Evolutionary conservation across 139 green algal species (phyloP).

Genomic region (Chlorella vulgaris): DNA sequence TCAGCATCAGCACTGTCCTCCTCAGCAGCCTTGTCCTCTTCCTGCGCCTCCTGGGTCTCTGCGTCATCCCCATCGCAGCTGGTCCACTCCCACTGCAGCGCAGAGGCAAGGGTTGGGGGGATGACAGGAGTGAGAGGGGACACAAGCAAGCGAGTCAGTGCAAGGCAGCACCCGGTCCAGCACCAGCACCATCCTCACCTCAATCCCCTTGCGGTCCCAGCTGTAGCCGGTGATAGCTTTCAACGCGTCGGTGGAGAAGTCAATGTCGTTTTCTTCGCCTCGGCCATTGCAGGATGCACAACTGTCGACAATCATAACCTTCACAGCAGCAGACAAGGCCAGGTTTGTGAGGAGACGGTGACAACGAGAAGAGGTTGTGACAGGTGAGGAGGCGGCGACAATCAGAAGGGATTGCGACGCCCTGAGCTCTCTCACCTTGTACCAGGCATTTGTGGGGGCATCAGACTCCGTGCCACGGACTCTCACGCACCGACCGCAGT

Average conservation of each 20-base stretch:
- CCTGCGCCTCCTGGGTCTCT: background rate
- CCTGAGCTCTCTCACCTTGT: background rate
- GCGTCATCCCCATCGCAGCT: background rate
- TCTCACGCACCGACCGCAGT: conserved; percentile 3
- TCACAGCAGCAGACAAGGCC: background rate
- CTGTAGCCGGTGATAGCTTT: conserved; percentile 22
- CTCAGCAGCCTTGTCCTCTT: background rate
- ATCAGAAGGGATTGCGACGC: too few relatives aligned
- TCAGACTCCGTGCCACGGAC: background rate
- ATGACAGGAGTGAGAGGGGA: background rate
- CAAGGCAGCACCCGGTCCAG: background rate
- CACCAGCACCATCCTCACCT: background rate
- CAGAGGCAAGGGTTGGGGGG: too few relatives aligned
- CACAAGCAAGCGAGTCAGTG: background rate
- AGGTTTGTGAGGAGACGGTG: too few relatives aligned
- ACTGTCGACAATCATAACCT: background rate
- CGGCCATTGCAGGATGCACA: too few relatives aligned
- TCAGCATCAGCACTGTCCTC: background rate
- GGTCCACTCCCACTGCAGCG: background rate
- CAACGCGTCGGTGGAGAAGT: conserved; percentile 36
- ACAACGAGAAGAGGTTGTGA: too few relatives aligned
- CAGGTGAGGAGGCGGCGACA: too few relatives aligned
- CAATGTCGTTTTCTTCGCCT: too few relatives aligned
- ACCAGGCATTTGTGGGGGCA: background rate
- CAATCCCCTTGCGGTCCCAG: conserved; percentile 33